Evolutionary conservation across 495 filamentous ascomycete genomes (phyloP), one percentile per base, ranked within the genome.

Genomic region (Aspergillus hancockii): DNA sequence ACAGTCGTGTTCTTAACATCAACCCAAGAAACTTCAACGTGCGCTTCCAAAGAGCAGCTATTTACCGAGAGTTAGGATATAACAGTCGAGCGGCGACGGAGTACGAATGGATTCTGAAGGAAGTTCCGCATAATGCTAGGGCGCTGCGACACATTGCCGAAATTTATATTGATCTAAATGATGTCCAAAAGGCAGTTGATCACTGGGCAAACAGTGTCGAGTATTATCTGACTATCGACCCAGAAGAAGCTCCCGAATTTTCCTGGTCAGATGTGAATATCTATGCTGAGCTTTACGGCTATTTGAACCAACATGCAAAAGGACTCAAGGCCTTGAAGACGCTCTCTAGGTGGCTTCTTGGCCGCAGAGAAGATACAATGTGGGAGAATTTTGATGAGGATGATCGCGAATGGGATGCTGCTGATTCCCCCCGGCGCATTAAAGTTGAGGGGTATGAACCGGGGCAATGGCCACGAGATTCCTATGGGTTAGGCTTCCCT

Each of bases 391-490:
- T 84, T 61, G 69, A 80, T 8, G 79, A 83, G 8, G 92, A 98
- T 67, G 94, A 98, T 71, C 83, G 92, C 57, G 94, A 98, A 77
- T 98, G 91, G 90, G 94, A 98, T 66, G 62, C 81, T 4, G 81
- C 85, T 28, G 84, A 93, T 73, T 78, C 80, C 3, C 86, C 90
- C 31, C 82, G 92, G 40, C 77, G 85, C 40, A 76, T 76, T 36
- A 79, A 85, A 31, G 75, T 83, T 14, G 73, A 81, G 23, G 82
- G 81, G 7, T 89, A 85, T 65, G 63, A 76, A n/a, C 77, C 79
- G 18, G 77, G 73, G 19, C 66, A 71, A 54, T 88, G 85, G 71
- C 79, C 82, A 1, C 66, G 65, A 13, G 79, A 83, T 22, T 75
- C 80, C 0, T 98, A 97, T 65, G 91, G 91, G 3, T 70, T 80